phyloP scores from a whole-genome alignment of 306 rosid species.

The Glycine tomentella region DNA sequence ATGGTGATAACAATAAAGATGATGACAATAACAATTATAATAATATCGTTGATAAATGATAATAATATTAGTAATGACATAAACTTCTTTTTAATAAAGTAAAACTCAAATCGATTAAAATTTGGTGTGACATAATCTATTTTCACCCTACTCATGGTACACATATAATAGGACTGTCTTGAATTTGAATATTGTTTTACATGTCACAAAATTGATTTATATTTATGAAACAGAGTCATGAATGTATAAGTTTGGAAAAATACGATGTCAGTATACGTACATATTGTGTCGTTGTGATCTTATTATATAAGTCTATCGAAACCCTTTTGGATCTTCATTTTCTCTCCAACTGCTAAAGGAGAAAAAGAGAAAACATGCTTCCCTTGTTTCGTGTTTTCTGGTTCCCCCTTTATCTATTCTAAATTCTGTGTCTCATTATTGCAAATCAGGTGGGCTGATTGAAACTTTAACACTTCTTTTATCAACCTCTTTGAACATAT shows the following conservation, averaged over 20 bases:
- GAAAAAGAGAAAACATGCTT: slow-evolving; percentile 32
- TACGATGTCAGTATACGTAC: not conserved
- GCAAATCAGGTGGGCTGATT: slow-evolving; percentile 40
- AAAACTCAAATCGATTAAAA: too few species aligned
- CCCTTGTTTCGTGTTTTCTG: slow-evolving; percentile 28
- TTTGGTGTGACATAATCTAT: too few species aligned
- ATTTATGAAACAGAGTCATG: not conserved
- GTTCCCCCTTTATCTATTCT: slow-evolving; percentile 44
- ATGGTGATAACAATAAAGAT: too few species aligned
- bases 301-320: slow-evolving; percentile 3
- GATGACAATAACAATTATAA: too few species aligned
- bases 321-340: not conserved
- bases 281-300: not conserved
- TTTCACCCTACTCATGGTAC: too few species aligned
- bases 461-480: slow-evolving; percentile 29
- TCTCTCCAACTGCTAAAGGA: slow-evolving; percentile 2
- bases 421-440: slow-evolving; percentile 38
- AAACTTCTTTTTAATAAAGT: too few species aligned
- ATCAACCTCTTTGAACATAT: slow-evolving; percentile 21
- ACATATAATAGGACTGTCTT: not conserved
- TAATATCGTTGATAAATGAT: too few species aligned
- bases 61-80: too few species aligned
- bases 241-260: not conserved
- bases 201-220: not conserved
- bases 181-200: not conserved